Conservation (phyloP, 2,329 filamentous ascomycete species). For the Sphaerostilbella broomeana region DNA sequence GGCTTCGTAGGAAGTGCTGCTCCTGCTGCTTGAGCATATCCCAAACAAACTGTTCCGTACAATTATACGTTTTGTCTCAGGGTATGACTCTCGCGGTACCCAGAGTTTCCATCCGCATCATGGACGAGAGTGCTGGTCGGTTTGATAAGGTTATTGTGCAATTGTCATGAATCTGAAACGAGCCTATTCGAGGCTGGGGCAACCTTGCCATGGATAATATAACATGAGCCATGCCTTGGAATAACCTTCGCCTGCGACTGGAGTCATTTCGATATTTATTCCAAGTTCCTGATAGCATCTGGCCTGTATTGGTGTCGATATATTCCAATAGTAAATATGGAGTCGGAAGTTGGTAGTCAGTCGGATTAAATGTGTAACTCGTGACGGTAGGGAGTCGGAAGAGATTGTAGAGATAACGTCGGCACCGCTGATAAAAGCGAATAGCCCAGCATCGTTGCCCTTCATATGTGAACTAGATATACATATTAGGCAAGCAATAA, state of each 20-base stretch:
- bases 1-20: conserved; percentile 26
- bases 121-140: conserved; percentile 25
- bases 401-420: not conserved
- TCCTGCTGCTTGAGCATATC: conserved; percentile 30
- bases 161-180: conserved; percentile 23
- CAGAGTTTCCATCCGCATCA: conserved; percentile 30
- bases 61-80: conserved; percentile 26
- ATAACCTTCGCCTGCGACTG: conserved; percentile 18
- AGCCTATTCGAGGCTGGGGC: conserved; percentile 28
- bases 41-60: conserved; percentile 22
- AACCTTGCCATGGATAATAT: conserved; percentile 18
- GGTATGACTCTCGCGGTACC: conserved; percentile 27
- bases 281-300: conserved; percentile 7
- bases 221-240: conserved; percentile 21
- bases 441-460: not conserved
- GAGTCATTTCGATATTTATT: conserved; percentile 15
- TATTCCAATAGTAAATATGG: not conserved
- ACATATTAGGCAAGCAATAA: no score
- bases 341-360: not conserved
- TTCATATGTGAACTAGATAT: not conserved
- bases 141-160: conserved; percentile 26
- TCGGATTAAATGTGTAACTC: not conserved
- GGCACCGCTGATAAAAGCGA: not conserved
- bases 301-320: conserved; percentile 4
- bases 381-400: not conserved